Conservation (phyloP, 2,329 filamentous ascomycete genomes). For the Monosporascus ibericus region DNA sequence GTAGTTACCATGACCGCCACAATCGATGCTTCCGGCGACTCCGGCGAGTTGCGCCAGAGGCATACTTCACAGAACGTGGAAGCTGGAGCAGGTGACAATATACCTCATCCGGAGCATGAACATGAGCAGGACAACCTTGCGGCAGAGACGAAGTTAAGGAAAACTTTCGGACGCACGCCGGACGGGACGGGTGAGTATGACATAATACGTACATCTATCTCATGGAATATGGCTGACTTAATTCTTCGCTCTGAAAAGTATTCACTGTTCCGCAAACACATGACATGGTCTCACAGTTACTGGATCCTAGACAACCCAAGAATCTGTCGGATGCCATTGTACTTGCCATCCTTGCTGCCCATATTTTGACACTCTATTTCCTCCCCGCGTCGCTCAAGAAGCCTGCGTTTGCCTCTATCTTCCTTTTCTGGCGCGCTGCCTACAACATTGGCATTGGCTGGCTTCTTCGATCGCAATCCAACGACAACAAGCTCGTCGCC, state of each 20-base stretch:
- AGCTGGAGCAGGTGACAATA: conserved; percentile 4
- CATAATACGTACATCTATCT: background rate
- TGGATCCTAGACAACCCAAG: conserved; percentile 92
- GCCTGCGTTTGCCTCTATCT: conserved; percentile 74
- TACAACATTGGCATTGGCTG: conserved; percentile 95
- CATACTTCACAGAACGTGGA: conserved; percentile 11
- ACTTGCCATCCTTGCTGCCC: conserved; percentile 67
- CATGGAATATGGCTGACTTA: conserved; percentile 5
- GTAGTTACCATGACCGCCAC: conserved; percentile 15
- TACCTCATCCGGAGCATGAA: conserved; percentile 6
- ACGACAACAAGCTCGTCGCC: conserved; percentile 75
- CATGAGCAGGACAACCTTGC: conserved; percentile 6
- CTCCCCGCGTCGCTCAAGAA: conserved; percentile 65
- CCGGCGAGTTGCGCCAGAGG: conserved; percentile 22
- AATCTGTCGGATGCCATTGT: conserved; percentile 83
- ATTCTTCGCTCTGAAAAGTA: conserved; percentile 46
- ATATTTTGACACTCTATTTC: conserved; percentile 67
- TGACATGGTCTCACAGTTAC: conserved; percentile 97
- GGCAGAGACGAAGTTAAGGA: conserved; percentile 38
- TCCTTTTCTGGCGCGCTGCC: conserved; percentile 83
- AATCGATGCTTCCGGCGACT: conserved; percentile 9
- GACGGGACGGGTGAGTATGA: conserved; percentile 74
- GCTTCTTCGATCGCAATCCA: conserved; percentile 82
- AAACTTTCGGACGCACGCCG: conserved; percentile 86
- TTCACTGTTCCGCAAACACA: conserved; percentile 94